Base-by-base conservation (phyloP, 441 rosid genomes). In the Euphorbia celastroides region DNA sequence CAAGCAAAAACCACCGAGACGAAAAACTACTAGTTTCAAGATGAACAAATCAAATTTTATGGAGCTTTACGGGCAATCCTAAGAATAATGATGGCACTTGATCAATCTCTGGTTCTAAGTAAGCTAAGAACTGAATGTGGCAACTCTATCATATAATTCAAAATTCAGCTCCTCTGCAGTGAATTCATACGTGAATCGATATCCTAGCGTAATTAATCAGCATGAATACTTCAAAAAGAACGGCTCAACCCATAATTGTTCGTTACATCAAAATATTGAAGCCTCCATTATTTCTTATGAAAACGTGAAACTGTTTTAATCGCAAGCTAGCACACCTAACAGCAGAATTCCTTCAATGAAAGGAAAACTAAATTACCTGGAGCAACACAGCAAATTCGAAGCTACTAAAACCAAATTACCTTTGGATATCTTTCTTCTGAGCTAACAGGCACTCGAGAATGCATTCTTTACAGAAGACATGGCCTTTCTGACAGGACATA, bases 401-500 rank as follows among this genome's bases (percentile, higher is more conserved):
- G 31, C 32, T 3, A 58, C 11, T 0, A 4, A 26, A 12, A 46
- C 5, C 19, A 65, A 2, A n/a, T 42, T 68, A 87, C 97, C 97
- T 82, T 48, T 84, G 92, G 51, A 89, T 92, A 69, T 89, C 96
- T 68, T 92, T 92, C 72, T 87, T 92, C 81, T 92, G 97, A 50
- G 92, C 70, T 17, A 92, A 66, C 56, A 92, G 85, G 76, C 94
- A 92, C 71, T 87, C 86, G 70, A 89, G 87, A 75, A 87, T 89
- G 71, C 97, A 89, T 56, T 92, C 94, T 67, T 84, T 92, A 70
- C 94, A 89, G 60, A 81, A 89, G 63, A 87, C 88, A 64, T 89
- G 97, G 2, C 97, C 97, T 62, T 83, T 87, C 56, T 81, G 94
- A 83, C 97, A 92, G 67, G 87, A 87, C 87, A 92, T 64, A 17